phyloP scores from a whole-genome alignment of 1,284 basidiomycete species.

The Papiliotrema laurentii region DNA sequence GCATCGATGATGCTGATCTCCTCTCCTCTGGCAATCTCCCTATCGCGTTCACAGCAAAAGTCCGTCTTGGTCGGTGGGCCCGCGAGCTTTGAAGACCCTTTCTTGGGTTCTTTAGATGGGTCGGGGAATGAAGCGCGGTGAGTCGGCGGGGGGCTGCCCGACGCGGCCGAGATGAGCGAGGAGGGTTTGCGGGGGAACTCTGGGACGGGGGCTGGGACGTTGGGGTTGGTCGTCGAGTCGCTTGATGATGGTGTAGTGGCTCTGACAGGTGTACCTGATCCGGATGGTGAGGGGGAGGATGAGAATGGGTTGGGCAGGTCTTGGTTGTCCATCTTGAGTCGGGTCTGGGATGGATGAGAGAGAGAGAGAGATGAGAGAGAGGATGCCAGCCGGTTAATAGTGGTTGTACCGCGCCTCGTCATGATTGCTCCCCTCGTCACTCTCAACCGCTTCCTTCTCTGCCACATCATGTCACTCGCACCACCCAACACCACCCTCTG shows the following conservation, averaged over 20 bases:
- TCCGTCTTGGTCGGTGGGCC: conserved; percentile 43
- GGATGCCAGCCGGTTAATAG: no score
- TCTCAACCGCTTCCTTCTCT: no score
- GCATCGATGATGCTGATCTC: conserved; percentile 72
- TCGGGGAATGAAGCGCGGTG: conserved; percentile 45
- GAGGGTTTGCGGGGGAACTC: conserved; percentile 20
- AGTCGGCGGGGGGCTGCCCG: conserved; percentile 43
- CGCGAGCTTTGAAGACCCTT: conserved; percentile 24
- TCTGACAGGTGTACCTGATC: not conserved
- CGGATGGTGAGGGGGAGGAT: conserved; percentile 5
- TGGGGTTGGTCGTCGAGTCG: not conserved
- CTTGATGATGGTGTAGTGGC: not conserved
- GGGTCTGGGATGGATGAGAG: no score
- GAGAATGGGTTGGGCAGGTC: conserved; percentile 5
- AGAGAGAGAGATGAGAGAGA: no score
- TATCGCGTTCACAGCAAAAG: conserved; percentile 45
- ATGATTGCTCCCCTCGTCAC: no score
- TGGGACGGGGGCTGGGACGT: no score
- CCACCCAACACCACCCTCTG: no score
- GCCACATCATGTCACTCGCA: no score
- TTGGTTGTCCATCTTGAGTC: no score
- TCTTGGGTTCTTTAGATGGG: conserved; percentile 36
- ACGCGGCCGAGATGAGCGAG: conserved; percentile 33
- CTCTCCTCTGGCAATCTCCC: conserved; percentile 39
- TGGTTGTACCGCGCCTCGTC: no score